Evolutionary conservation across 495 filamentous ascomycete genomes (phyloP).

Genomic region (Hyaloscypha bicolor): DNA sequence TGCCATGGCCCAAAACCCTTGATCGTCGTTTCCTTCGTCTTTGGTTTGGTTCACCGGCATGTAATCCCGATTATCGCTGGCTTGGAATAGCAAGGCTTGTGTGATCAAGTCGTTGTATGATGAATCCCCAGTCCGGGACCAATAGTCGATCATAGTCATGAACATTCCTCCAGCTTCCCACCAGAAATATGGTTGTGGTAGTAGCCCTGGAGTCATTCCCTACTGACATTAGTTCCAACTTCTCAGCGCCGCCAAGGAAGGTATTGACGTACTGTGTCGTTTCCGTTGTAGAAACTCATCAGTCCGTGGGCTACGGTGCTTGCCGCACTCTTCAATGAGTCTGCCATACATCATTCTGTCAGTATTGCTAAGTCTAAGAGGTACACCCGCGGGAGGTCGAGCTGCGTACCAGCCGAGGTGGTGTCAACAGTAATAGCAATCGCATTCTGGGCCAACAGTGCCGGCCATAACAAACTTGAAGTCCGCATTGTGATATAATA

Average conservation of each 20-base stretch:
- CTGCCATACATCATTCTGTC: slow-evolving; percentile 35
- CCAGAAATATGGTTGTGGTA: slow-evolving; percentile 63
- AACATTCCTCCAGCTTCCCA: slow-evolving; percentile 81
- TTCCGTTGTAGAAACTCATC: slow-evolving; percentile 70
- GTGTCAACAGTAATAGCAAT: slow-evolving; percentile 28
- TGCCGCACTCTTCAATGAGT: slow-evolving; percentile 63
- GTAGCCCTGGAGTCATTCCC: slow-evolving; percentile 53
- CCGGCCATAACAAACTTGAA: slow-evolving; percentile 24
- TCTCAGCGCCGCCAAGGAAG: background rate
- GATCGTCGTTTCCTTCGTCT: slow-evolving; percentile 69
- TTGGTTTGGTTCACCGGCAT: slow-evolving; percentile 65
- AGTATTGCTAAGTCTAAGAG: background rate
- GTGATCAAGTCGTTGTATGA: slow-evolving; percentile 59
- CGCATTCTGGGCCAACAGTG: slow-evolving; percentile 17
- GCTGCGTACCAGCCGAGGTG: slow-evolving; percentile 25
- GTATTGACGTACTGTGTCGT: slow-evolving; percentile 46
- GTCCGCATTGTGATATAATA: slow-evolving; percentile 27
- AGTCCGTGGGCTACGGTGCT: slow-evolving; percentile 63
- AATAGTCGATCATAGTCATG: slow-evolving; percentile 70
- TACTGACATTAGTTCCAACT: slow-evolving; percentile 5
- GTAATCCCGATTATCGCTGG: slow-evolving; percentile 58
- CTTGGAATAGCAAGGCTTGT: slow-evolving; percentile 60
- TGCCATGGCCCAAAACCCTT: slow-evolving; percentile 68
- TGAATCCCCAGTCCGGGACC: slow-evolving; percentile 63
- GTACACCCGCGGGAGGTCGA: background rate